Evolutionary conservation across 1,284 basidiomycete genomes (phyloP).

Genomic region (Trichosporon sp.): DNA sequence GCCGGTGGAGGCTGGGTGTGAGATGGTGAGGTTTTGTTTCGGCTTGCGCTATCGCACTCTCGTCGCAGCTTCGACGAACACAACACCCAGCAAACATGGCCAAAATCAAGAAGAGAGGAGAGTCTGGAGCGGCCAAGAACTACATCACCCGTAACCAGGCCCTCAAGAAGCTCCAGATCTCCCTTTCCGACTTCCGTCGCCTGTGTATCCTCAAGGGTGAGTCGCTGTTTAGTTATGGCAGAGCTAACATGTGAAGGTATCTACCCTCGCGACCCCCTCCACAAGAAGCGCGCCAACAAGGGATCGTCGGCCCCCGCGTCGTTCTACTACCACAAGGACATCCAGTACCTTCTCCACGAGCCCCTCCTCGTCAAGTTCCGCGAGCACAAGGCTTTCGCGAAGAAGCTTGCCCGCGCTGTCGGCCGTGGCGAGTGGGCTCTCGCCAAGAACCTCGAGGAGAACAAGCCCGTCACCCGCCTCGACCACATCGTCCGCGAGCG

Average conservation of each 20-base stretch:
- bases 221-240: slow-evolving; percentile 18
- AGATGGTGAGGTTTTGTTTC: not conserved
- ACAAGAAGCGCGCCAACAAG: slow-evolving; percentile 93
- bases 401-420: slow-evolving; percentile 89
- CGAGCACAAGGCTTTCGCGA: slow-evolving; percentile 98
- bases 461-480: slow-evolving; percentile 78
- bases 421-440: slow-evolving; percentile 92
- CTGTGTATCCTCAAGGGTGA: slow-evolving; percentile 96
- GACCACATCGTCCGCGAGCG: slow-evolving; percentile 99
- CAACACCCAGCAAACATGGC: slow-evolving; percentile 59
- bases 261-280: slow-evolving; percentile 91
- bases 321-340: slow-evolving; percentile 98
- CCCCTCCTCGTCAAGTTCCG: slow-evolving; percentile 91
- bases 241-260: slow-evolving; percentile 62
- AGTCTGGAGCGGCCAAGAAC: slow-evolving; percentile 89
- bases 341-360: slow-evolving; percentile 95
- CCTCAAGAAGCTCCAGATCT: slow-evolving; percentile 90
- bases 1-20: not conserved
- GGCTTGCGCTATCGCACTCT: not conserved
- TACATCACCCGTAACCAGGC: slow-evolving; percentile 88
- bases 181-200: slow-evolving; percentile 92
- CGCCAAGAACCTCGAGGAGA: slow-evolving; percentile 90
- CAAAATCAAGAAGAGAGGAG: slow-evolving; percentile 81
- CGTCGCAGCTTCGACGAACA: slow-evolving; percentile 1
- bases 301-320: slow-evolving; percentile 94